Evolutionary conservation across 176 grass and related monocot species (phyloP), one percentile per base, ranked within the genome.

Genomic region (Poa annua): DNA sequence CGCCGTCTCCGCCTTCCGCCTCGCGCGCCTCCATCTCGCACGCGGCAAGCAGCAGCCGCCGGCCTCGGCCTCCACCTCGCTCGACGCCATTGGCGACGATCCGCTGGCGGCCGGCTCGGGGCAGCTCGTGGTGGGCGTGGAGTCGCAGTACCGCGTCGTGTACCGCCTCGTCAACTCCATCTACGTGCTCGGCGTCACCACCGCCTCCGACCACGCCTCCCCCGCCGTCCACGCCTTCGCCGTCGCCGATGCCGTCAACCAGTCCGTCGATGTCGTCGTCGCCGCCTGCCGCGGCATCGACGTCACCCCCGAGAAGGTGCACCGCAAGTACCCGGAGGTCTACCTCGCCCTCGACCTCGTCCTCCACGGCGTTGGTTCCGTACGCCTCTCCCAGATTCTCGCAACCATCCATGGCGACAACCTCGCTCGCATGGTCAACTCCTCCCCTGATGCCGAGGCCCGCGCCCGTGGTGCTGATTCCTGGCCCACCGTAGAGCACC

Each of bases 161-260:
- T 99, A 99, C 70, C 96, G 96, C 59, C 91, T 99, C 26, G 96
- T 99, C 11, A 99, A 99, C 83, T 92, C 91, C 81, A 95, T 99
- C 70, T 99, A 99, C 79, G 93, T 99, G 66, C 93, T 99, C 24
- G 93, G 96, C 45, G 81, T 99, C 49, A 99, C 96, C 66, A 96
- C 93, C 80, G 83, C 93, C 49, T 87, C 92, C 77, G 93, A 99
- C 81, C 91, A 94, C 68, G 85, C 89, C 35, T 68, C 85, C 16
- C 71, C 94, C 2, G 91, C 94, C 74, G 92, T 92, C 32, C 89
- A 99, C 87, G 65, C 92, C 4, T 98, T 98, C 83, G 96, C 90
- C 66, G 92, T 90, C 83, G 94, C 94, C 34, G 92, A 99, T n/a
- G 92, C 96, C 17, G 96, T 99, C 80, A 96, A 96, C 87, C 96